A percentile compares a stretch with the other conserved stretches of the same genome.
These are phyloP conservation scores for Ceratobasidium sp. DNA, from an alignment of 1,284 basidiomycete genomes.

Conservation along the genomic window DNA sequence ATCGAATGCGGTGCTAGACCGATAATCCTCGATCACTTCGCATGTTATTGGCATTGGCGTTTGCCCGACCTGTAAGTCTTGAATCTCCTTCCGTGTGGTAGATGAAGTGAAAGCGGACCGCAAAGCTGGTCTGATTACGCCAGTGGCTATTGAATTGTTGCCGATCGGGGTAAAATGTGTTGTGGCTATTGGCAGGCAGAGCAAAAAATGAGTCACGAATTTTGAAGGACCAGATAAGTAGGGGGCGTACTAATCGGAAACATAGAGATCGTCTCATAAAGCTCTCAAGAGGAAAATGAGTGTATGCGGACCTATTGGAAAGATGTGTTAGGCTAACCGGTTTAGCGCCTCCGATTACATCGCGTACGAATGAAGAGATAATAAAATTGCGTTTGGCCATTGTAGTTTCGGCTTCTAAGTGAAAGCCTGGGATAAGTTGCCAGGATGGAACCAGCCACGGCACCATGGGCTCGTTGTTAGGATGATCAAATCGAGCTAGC, in stretches of 20 bases:
- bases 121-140: not conserved
- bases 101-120: not conserved
- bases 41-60: conserved; percentile 17
- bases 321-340: not conserved
- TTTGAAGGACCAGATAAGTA: not conserved
- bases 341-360: conserved; percentile 11
- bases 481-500: not conserved
- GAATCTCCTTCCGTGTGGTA: conserved; percentile 1
- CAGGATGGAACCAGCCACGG: conserved; percentile 26
- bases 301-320: not conserved
- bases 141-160: conserved; percentile 15
- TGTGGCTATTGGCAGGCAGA: not conserved
- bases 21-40: conserved; percentile 20
- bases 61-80: not conserved
- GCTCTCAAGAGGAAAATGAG: not conserved
- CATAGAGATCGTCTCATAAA: conserved; percentile 7
- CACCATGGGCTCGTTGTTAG: not conserved
- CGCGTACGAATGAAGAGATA: not conserved
- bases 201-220: not conserved
- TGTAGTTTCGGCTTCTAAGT: not conserved
- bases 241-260: conserved; percentile 1
- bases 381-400: conserved; percentile 25
- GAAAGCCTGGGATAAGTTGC: conserved; percentile 18
- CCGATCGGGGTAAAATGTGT: not conserved
- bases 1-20: conserved; percentile 17